Conservation (phyloP, 202 grass and related monocot genomes). For the Tripidium arundinaceum region DNA sequence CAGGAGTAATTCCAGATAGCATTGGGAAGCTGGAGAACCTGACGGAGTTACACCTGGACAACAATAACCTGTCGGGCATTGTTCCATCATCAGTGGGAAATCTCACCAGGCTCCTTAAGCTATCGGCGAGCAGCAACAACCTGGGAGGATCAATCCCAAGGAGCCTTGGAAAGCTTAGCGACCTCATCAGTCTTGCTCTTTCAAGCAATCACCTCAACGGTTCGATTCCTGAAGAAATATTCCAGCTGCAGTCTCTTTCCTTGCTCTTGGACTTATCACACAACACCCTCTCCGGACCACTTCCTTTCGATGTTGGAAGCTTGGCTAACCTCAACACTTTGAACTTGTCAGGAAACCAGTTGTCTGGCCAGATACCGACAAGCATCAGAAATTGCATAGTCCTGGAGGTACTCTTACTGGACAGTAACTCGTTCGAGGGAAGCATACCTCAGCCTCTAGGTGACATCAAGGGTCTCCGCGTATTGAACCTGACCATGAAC, state of each 20-base stretch:
- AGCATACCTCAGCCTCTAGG: conserved; percentile 4
- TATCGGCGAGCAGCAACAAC: neutral
- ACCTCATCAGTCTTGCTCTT: neutral
- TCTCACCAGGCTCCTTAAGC: neutral
- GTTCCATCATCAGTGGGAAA: conserved; percentile 29
- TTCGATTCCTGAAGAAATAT: conserved; percentile 2
- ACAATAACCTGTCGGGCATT: neutral
- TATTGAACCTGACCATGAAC: conserved; percentile 5
- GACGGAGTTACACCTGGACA: neutral
- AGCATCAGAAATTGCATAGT: neutral
- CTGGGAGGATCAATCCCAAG: conserved; percentile 5
- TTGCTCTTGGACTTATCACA: conserved; percentile 6
- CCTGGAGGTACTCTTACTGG: neutral
- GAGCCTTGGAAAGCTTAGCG: neutral
- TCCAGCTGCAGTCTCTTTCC: neutral
- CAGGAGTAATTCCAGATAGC: conserved; percentile 17
- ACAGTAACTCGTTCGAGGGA: conserved; percentile 12
- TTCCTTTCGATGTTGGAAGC: conserved; percentile 3
- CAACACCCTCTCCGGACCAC: conserved; percentile 6
- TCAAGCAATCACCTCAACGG: neutral
- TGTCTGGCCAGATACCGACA: conserved; percentile 19
- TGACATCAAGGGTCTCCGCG: neutral
- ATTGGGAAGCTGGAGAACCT: conserved; percentile 24
- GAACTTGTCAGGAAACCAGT: neutral
- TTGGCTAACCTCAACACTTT: neutral